phyloP scores from a whole-genome alignment of 2,329 filamentous ascomycete genomes.

The Curvularia sp. region DNA sequence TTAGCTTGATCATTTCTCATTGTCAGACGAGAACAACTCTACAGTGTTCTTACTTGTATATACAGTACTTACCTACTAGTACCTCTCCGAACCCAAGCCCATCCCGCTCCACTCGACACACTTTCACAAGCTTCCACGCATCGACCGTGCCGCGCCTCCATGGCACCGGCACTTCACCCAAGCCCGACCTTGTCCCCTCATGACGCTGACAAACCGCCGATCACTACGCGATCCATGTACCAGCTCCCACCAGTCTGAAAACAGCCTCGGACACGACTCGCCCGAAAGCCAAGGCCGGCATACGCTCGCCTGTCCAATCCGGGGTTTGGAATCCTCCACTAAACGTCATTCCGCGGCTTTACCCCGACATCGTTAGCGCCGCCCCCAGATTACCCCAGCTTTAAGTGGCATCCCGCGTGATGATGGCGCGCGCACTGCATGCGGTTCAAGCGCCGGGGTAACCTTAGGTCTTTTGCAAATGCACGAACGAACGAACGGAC shows the following conservation, averaged over 20 bases:
- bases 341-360: not conserved
- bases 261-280: not conserved
- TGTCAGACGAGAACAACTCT: no score
- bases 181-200: not conserved
- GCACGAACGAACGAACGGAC: slow-evolving; percentile 18
- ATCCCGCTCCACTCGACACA: not conserved
- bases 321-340: no score
- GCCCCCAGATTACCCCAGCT: not conserved
- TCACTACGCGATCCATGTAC: slow-evolving; percentile 1
- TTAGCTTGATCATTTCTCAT: no score
- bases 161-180: not conserved
- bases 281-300: slow-evolving; percentile 11
- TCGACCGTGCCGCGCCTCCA: no score
- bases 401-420: not conserved
- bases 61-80: no score
- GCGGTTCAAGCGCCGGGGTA: not conserved
- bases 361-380: not conserved
- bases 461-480: no score
- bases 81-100: not conserved
- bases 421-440: no score
- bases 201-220: slow-evolving; percentile 10
- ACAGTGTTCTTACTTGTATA: no score
- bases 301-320: no score
- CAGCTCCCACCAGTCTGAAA: no score
- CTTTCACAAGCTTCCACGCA: slow-evolving; percentile 1